These are phyloP conservation scores for Eucalyptus curtisii DNA, from an alignment of 345 rosid genomes.

Conservation along the genomic window DNA sequence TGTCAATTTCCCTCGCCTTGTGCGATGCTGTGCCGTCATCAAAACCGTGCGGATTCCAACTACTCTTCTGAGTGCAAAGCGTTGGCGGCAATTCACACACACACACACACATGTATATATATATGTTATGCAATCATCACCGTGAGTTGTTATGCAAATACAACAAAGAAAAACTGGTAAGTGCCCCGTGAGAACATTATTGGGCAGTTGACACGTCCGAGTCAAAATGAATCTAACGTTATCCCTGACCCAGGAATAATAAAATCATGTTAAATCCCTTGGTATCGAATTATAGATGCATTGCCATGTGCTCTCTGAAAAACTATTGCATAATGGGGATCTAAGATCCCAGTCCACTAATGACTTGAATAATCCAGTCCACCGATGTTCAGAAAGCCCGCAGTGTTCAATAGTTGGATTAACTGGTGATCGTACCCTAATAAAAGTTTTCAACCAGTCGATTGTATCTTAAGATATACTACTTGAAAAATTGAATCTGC, in stretches of 20 bases:
- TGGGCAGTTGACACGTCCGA: constrained; percentile 13
- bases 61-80: background rate
- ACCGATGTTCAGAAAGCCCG: background rate
- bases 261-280: background rate
- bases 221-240: background rate
- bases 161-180: background rate
- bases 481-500: background rate
- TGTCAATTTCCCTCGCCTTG: background rate
- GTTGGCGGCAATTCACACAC: background rate
- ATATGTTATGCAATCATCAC: background rate
- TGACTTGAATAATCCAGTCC: background rate
- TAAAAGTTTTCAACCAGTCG: background rate
- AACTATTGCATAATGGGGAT: background rate
- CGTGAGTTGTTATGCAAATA: background rate
- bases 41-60: background rate
- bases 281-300: background rate
- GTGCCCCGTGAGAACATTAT: background rate
- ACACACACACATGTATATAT: too few species aligned
- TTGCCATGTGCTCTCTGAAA: background rate
- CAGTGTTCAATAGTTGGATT: background rate
- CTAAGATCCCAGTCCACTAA: background rate
- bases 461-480: background rate
- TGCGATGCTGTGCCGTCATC: background rate
- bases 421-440: background rate
- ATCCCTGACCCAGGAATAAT: background rate